Evolutionary conservation across 1,139 yeast species (phyloP).

Genomic region (Lodderomyces pseudojiufengensis): DNA sequence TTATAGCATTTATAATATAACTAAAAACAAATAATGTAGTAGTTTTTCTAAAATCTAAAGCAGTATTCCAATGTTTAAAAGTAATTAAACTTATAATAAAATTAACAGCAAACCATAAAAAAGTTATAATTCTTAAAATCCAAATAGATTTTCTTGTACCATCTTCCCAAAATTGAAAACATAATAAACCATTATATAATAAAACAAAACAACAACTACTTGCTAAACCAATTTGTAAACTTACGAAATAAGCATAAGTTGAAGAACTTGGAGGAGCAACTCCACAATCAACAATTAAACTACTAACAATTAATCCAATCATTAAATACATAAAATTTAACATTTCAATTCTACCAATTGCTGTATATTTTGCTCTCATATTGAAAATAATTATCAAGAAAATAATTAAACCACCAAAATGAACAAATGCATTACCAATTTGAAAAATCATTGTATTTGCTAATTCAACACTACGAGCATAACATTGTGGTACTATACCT

Average conservation of each 20-base stretch:
- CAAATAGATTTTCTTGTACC: conserved; percentile 69
- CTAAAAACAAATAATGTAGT: conserved; percentile 63
- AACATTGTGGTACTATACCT: conserved; percentile 76
- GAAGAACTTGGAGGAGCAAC: conserved; percentile 82
- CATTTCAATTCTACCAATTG: conserved; percentile 89
- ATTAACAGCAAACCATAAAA: conserved; percentile 55
- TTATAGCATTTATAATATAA: conserved; percentile 66
- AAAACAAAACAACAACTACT: conserved; percentile 69
- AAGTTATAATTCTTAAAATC: conserved; percentile 47
- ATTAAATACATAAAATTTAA: conserved; percentile 64
- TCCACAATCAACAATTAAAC: conserved; percentile 85
- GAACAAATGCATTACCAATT: conserved; percentile 84
- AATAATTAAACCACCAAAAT: conserved; percentile 67
- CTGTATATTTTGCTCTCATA: conserved; percentile 81
- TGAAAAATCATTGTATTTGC: conserved; percentile 92
- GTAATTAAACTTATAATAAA: conserved; percentile 70
- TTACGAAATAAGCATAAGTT: conserved; percentile 77
- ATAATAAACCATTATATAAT: conserved; percentile 70
- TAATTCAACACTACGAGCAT: conserved; percentile 77
- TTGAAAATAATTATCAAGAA: conserved; percentile 72
- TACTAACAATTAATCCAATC: conserved; percentile 54
- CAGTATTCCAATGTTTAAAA: conserved; percentile 63
- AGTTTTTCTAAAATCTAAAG: conserved; percentile 44
- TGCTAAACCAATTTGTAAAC: conserved; percentile 71
- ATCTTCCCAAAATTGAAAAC: conserved; percentile 92